Evolutionary conservation across 2,329 filamentous ascomycete species (phyloP).

Genomic region (Colletotrichum tropicale): DNA sequence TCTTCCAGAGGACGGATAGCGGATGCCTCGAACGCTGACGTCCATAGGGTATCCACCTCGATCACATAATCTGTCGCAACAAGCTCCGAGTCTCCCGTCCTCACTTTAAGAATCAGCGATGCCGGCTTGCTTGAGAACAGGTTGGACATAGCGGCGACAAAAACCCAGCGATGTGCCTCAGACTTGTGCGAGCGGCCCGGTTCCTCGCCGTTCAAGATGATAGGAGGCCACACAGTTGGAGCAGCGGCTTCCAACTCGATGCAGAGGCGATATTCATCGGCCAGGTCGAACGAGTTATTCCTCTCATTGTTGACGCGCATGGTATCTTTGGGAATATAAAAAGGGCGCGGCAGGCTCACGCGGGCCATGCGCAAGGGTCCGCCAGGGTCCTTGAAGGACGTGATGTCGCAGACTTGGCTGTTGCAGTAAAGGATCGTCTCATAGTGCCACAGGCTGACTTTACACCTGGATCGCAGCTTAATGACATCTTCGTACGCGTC

Average conservation of each 20-base stretch:
- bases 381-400: constrained; percentile 51
- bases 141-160: constrained; percentile 45
- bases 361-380: constrained; percentile 51
- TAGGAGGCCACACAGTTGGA: constrained; percentile 57
- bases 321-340: constrained; percentile 56
- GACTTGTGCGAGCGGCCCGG: constrained; percentile 3
- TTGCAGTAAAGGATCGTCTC: constrained; percentile 52
- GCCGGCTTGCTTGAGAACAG: constrained; percentile 43
- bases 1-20: constrained; percentile 36
- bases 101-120: constrained; percentile 35
- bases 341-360: constrained; percentile 52
- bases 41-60: constrained; percentile 54
- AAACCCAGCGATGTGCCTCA: constrained; percentile 36
- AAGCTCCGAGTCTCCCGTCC: constrained; percentile 33
- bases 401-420: constrained; percentile 58
- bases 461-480: constrained; percentile 46
- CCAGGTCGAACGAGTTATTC: constrained; percentile 50
- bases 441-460: constrained; percentile 41
- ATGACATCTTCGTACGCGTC: constrained; percentile 29
- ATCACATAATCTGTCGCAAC: constrained; percentile 49
- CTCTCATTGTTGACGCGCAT: constrained; percentile 54
- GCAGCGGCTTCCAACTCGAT: constrained; percentile 58
- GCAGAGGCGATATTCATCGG: constrained; percentile 53
- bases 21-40: constrained; percentile 41
- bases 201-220: constrained; percentile 22